Percentiles rank a stretch among this genome's conserved stretches.
Conservation (phyloP, 176 grass and related monocot genomes). For the Lolium rigidum region DNA sequence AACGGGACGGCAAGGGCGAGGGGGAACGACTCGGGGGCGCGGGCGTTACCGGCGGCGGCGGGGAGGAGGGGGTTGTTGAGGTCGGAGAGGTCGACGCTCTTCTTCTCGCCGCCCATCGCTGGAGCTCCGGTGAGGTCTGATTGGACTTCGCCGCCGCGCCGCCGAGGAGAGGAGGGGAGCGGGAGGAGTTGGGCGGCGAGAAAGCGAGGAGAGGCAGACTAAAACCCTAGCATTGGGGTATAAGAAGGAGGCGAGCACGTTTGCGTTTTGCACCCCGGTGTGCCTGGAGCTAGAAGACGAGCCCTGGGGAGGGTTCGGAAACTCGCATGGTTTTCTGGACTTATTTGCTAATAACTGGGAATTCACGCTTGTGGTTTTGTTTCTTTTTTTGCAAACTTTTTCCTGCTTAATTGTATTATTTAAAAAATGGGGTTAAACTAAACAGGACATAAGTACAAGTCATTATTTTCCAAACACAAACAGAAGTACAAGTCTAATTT, state of each 20-base stretch:
- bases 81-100: slow-evolving; percentile 58
- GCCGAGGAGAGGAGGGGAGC: slow-evolving; percentile 23
- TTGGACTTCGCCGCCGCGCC: slow-evolving; percentile 34
- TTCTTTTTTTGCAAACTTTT: too few species aligned
- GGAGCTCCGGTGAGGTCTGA: slow-evolving; percentile 8
- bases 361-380: too few species aligned
- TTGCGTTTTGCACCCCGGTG: slow-evolving; percentile 20
- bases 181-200: slow-evolving; percentile 42
- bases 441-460: too few species aligned
- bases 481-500: too few species aligned
- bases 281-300: neutral
- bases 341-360: too few species aligned
- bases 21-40: neutral
- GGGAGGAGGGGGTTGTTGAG: slow-evolving; percentile 62
- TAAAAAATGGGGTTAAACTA: too few species aligned
- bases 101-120: slow-evolving; percentile 72
- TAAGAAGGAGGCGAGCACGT: slow-evolving; percentile 44
- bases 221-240: slow-evolving; percentile 66
- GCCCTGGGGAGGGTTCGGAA: neutral
- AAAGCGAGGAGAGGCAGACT: slow-evolving; percentile 11
- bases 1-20: neutral
- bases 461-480: too few species aligned
- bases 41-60: slow-evolving; percentile 43
- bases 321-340: too few species aligned
- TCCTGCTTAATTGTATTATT: too few species aligned